Evolutionary conservation across 2,329 filamentous ascomycete genomes (phyloP), one percentile per base, ranked within the genome.

Genomic region (Sporothrix pallida): DNA sequence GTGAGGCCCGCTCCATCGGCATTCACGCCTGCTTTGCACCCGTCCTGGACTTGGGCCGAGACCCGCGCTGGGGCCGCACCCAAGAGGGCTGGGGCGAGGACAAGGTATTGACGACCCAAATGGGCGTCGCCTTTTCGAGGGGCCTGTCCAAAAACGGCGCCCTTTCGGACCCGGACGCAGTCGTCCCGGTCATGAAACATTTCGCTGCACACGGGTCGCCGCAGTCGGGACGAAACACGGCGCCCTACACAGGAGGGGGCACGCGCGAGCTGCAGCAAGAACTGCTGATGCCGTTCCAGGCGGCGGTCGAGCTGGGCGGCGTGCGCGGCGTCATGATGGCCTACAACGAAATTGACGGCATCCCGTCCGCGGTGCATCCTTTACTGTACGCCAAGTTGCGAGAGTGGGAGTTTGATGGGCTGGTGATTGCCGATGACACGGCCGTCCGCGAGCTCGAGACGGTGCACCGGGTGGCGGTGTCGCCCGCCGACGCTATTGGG

Each of bases 41-140:
- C 1, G 70, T 72, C 2, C 70, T 72, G 9, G 70, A 72, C 17
- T 7, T 72, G 2, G 70, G 56, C 6, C 48, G 70, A 17, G 70
- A 72, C 7, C 44, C 70, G 1, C 70, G 58, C 17, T 72, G 70
- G 70, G 70, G 70, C 13, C 54, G 70, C 7, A 71, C 50, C 9
- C 70, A 71, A 42, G 70, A 71, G 17, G 56, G 70, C 56, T 71
- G 70, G 70, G 70, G 70, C 42, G 70, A 63, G 42, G 70, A 71
- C 46, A 71, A 71, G 70, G 26, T 71, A 7, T 13, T 71, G 42
- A 71, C 70, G 17, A 26, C 70, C 9, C 70, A 52, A 15, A 71
- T 71, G 70, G 70, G 70, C 15, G 70, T 71, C 0, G 70, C 70
- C 3, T 71, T 50, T 20, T 46, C 70, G 20, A 31, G 46, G 12